Evolutionary conservation across 345 rosid species (phyloP), one percentile per base, ranked within the genome.

Genomic region (Geranium rotundifolium): DNA sequence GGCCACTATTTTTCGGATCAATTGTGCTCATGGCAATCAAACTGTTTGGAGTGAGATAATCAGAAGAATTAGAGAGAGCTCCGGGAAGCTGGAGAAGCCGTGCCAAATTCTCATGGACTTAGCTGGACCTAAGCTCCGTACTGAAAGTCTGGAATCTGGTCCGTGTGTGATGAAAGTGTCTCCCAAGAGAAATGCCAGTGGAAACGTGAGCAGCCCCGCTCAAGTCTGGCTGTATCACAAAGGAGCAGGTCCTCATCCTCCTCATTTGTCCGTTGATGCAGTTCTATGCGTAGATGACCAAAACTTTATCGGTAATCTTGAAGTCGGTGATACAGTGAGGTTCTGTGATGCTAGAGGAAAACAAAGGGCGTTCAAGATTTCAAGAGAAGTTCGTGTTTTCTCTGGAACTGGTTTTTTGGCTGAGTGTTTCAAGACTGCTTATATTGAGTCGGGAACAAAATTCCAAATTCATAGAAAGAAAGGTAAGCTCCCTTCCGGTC

Each of bases 61-160:
- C 72, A 79, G 75, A 73, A 74, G 81, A 66, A 84, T 84, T 58
- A 78, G 73, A 73, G 73, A 57, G 66, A 55, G 80, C 58, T 86
- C 87, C 54, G 82, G 78, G 66, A 74, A 72, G 81, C 76, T 82
- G 30, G 92, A 80, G 80, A 76, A 56, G 10, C 89, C 85, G 58
- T 86, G 89, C 65, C 81, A 81, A 19, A 65, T 84, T 75, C 87
- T 82, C 66, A 86, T 84, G 87, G 92, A 86, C 75, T 74, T 86
- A 75, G 92, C 87, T 0, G 87, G 92, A 64, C 92, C 92, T 64
- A 86, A 86, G 72, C 80, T 86, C 61, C 82, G 89, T 57, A 86
- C 89, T 0, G 81, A 75, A 34, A 71, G 76, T 34, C 59, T 84
- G 30, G 77, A 75, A 66, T 77, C 85, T 52, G 89, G 89, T 62